A percentile compares a stretch with the other conserved stretches of the same genome.
These are phyloP conservation scores for Abrus pulchellus DNA, from an alignment of 306 rosid species.

Conservation along the genomic window DNA sequence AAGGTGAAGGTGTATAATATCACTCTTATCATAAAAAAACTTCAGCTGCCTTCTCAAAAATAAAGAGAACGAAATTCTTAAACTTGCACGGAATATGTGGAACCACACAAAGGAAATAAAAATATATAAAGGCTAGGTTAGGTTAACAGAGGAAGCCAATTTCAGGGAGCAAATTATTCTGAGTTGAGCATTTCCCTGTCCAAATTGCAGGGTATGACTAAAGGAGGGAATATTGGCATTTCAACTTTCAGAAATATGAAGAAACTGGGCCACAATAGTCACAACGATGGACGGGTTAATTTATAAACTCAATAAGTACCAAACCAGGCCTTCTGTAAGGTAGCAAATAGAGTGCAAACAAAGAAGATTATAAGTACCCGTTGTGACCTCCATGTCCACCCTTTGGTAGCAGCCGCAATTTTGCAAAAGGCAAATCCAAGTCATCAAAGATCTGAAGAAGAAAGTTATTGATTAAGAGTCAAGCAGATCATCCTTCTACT, in stretches of 20 bases:
- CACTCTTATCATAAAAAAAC: slow-evolving; percentile 33
- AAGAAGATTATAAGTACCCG: slow-evolving; percentile 65
- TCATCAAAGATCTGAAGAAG: slow-evolving; percentile 85
- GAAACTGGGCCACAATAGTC: slow-evolving; percentile 24
- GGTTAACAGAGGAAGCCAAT: slow-evolving; percentile 11
- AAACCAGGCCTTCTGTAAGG: slow-evolving; percentile 3
- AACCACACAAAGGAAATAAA: not conserved
- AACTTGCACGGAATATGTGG: not conserved
- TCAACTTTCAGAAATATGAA: slow-evolving; percentile 5
- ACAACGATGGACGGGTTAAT: slow-evolving; percentile 7
- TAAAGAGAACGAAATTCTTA: slow-evolving; percentile 22
- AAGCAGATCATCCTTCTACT: slow-evolving; percentile 31
- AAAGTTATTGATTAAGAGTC: slow-evolving; percentile 37
- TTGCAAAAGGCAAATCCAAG: slow-evolving; percentile 91
- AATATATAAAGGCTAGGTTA: not conserved
- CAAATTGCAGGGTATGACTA: slow-evolving; percentile 8
- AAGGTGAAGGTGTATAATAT: not conserved
- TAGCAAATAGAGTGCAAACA: slow-evolving; percentile 37
- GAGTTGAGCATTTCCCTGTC: slow-evolving; percentile 9
- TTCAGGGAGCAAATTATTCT: slow-evolving; percentile 15
- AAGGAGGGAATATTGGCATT: slow-evolving; percentile 8
- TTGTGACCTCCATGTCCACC: slow-evolving; percentile 99
- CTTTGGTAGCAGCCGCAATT: slow-evolving; percentile 87
- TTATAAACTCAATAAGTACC: slow-evolving; percentile 22
- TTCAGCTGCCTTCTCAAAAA: not conserved